Base-by-base conservation (phyloP, 495 filamentous ascomycete genomes). In the Aspergillus hancockii region DNA sequence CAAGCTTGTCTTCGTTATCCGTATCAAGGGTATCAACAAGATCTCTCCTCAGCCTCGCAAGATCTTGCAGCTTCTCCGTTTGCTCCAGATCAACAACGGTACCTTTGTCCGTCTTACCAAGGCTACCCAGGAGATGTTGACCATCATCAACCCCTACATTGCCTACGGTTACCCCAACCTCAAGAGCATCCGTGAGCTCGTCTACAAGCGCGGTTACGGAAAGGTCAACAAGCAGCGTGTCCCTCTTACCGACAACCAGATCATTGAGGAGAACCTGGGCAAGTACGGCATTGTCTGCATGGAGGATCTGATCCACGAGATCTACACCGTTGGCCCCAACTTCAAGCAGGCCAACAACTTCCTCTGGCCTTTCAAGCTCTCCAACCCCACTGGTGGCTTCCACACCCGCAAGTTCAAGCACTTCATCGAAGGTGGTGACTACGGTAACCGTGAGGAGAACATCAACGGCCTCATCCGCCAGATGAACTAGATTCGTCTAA, bases 21-120 rank as follows among this genome's bases (percentile, higher is more conserved):
- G 94, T 81, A 98, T 98, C 86, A 98, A 98, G 90, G 94, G 94
- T 96, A 98, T 98, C 92, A 98, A 98, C 89, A 98, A 98, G 89
- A 98, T 98, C 67, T 86, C 94, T 74, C 94, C 94, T 71, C 98
- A 98, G 89, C 95, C 95, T 79, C 92, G 95, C 83, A 98, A 98
- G 89, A 98, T 97, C 72, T 87, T 98, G 63, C 94, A 98, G 81
- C 90, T 98, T 46, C 92, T 98, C 74, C 93, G 94, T 82, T 90
- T 98, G 64, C 88, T 98, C 73, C 94, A 98, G 84, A 98, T 98
- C 89, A 98, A 98, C 92, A 97, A 94, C 79, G 95, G 93, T 80
- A 90, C 96, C 80, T 98, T 98, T 81, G 81, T 98, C 75, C 90
- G 88, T 70, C 82, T 97, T 67, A 98, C 92, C 81, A 98, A 98